A percentile compares a stretch with the other conserved stretches of the same genome.
phyloP scores from a whole-genome alignment of 2,329 filamentous ascomycete species.

The Colletotrichum higginsianum region DNA sequence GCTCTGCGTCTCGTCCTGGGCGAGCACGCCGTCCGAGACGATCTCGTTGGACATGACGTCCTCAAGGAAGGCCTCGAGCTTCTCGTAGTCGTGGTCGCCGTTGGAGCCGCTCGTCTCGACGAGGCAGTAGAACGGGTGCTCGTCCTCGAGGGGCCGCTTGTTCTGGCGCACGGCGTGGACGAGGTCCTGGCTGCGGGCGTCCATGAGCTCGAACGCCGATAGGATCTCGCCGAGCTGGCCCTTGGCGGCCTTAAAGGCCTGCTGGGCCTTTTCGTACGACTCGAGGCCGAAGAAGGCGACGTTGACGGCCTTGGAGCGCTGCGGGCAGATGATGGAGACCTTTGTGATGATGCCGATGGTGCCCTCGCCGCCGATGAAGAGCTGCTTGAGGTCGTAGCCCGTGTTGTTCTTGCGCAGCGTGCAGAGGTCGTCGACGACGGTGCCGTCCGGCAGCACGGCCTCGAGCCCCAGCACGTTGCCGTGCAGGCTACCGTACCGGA shows the following conservation, averaged over 20 bases:
- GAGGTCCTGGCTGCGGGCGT: conserved; percentile 83
- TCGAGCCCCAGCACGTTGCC: conserved; percentile 94
- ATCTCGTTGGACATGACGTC: conserved; percentile 91
- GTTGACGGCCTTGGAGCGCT: conserved; percentile 88
- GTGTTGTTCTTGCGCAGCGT: conserved; percentile 98
- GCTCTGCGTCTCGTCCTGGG: conserved; percentile 93
- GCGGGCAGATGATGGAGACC: conserved; percentile 90
- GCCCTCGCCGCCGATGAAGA: conserved; percentile 96
- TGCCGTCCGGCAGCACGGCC: conserved; percentile 93
- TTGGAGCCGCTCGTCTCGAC: conserved; percentile 98
- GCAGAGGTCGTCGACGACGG: conserved; percentile 89
- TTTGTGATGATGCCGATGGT: conserved; percentile 96
- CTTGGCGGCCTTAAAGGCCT: conserved; percentile 91
- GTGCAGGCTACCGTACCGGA: conserved; percentile 95
- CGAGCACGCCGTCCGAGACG: conserved; percentile 89
- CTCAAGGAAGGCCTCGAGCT: conserved; percentile 91
- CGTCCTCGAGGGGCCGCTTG: conserved; percentile 84
- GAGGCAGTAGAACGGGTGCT: conserved; percentile 95
- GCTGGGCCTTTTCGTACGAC: conserved; percentile 89
- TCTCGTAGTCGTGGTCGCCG: conserved; percentile 91
- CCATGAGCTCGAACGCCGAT: conserved; percentile 98
- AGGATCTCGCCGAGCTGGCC: conserved; percentile 92
- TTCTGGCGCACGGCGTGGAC: conserved; percentile 82
- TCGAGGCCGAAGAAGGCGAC: conserved; percentile 95
- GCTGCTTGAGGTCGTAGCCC: conserved; percentile 95